A percentile compares a stretch with the other conserved stretches of the same genome.
Conservation (phyloP, 140 eudicot genomes). For the Stevia rebaudiana region DNA sequence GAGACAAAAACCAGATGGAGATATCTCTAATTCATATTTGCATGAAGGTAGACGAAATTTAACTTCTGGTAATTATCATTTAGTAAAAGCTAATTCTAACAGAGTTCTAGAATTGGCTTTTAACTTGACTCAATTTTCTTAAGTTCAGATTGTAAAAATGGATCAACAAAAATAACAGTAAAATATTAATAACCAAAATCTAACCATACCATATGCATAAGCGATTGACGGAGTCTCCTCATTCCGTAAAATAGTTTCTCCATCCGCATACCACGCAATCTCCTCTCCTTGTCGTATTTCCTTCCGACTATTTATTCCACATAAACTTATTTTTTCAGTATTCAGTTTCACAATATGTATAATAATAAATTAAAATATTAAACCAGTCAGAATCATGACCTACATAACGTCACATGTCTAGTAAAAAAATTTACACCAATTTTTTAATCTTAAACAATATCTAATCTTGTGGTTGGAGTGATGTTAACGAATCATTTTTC, state of each 20-base stretch:
- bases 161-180: constrained; percentile 8
- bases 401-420: no score
- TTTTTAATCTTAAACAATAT: no score
- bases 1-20: background rate
- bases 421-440: no score
- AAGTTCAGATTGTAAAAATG: no score
- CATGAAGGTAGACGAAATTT: background rate
- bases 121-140: no score
- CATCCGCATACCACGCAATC: constrained; percentile 98
- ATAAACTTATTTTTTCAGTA: background rate
- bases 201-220: constrained; percentile 74
- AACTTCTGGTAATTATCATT: background rate
- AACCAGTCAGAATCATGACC: no score
- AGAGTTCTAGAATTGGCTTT: constrained; percentile 5
- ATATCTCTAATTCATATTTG: constrained; percentile 2
- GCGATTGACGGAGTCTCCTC: constrained; percentile 83
- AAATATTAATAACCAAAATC: constrained; percentile 9
- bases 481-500: no score
- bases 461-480: no score
- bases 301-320: constrained; percentile 54
- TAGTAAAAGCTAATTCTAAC: constrained; percentile 13
- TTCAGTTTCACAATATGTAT: background rate
- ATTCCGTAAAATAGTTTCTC: constrained; percentile 81
- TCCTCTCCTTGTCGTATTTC: constrained; percentile 96
- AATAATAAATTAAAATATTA: background rate